A percentile compares a stretch with the other conserved stretches of the same genome.
These are phyloP conservation scores for Lachnellula willkommii DNA, from an alignment of 2,329 filamentous ascomycete genomes.

Conservation along the genomic window DNA sequence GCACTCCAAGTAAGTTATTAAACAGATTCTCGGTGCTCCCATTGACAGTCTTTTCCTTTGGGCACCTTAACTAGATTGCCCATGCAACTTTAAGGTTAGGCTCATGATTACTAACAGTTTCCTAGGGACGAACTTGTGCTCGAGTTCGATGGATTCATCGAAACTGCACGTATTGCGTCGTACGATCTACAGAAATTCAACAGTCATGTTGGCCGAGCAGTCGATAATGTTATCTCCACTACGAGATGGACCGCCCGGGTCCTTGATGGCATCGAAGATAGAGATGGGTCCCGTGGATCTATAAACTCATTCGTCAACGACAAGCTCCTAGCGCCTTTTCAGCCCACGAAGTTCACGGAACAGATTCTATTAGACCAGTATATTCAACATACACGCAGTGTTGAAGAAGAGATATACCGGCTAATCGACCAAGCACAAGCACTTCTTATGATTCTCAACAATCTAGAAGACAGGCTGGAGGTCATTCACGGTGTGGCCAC, in stretches of 20 bases:
- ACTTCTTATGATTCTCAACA: constrained; percentile 59
- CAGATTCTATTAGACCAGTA: constrained; percentile 66
- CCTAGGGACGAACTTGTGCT: constrained; percentile 63
- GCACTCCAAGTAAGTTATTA: constrained; percentile 41
- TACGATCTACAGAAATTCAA: constrained; percentile 70
- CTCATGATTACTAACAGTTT: not conserved
- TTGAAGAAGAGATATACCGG: constrained; percentile 62
- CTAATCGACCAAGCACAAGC: constrained; percentile 68
- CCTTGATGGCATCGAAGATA: constrained; percentile 29
- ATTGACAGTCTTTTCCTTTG: too few relatives aligned
- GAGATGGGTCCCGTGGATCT: constrained; percentile 22
- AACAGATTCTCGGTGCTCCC: constrained; percentile 3
- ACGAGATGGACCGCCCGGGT: constrained; percentile 67
- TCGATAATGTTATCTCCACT: constrained; percentile 69
- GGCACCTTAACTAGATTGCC: too few relatives aligned
- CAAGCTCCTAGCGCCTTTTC: constrained; percentile 54
- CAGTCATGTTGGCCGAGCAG: constrained; percentile 64
- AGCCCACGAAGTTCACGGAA: constrained; percentile 54
- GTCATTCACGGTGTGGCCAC: constrained; percentile 65
- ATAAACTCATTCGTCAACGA: constrained; percentile 41
- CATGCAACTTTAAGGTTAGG: too few relatives aligned
- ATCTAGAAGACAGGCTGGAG: constrained; percentile 64
- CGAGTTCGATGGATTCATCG: constrained; percentile 73
- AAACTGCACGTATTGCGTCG: constrained; percentile 59
- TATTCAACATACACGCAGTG: constrained; percentile 62